Evolutionary conservation across 2,329 filamentous ascomycete genomes (phyloP).

Genomic region (Daldinia eschscholtzii): DNA sequence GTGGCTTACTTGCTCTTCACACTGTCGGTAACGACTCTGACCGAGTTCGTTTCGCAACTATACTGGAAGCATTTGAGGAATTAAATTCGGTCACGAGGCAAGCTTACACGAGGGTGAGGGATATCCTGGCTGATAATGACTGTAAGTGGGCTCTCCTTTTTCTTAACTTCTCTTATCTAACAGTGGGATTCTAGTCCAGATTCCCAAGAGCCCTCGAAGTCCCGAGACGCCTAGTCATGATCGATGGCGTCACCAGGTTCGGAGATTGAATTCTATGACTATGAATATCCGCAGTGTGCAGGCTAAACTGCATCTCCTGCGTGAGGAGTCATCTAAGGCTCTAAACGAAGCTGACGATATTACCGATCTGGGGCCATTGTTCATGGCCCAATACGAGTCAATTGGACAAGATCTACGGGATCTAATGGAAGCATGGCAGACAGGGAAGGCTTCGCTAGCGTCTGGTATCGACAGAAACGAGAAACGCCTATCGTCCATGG

Average conservation of each 20-base stretch:
- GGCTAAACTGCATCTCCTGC: slow-evolving; percentile 91
- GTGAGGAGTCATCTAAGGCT: slow-evolving; percentile 87
- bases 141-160: slow-evolving; percentile 62
- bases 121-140: slow-evolving; percentile 83
- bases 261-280: slow-evolving; percentile 88
- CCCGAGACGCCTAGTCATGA: slow-evolving; percentile 81
- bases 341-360: slow-evolving; percentile 80
- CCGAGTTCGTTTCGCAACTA: slow-evolving; percentile 81
- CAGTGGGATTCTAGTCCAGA: slow-evolving; percentile 54
- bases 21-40: slow-evolving; percentile 83
- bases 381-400: slow-evolving; percentile 93
- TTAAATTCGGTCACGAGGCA: slow-evolving; percentile 72
- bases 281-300: slow-evolving; percentile 92
- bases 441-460: slow-evolving; percentile 84
- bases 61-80: slow-evolving; percentile 78
- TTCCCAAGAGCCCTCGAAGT: slow-evolving; percentile 69
- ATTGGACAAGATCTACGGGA: slow-evolving; percentile 89
- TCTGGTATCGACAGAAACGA: slow-evolving; percentile 86
- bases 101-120: slow-evolving; percentile 74
- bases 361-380: slow-evolving; percentile 79
- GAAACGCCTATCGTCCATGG: slow-evolving; percentile 74
- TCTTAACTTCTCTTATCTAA: slow-evolving; percentile 15
- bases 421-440: slow-evolving; percentile 86
- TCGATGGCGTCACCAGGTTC: slow-evolving; percentile 85
- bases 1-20: slow-evolving; percentile 88